These are phyloP conservation scores for Aegilops tauschii DNA, from an alignment of 176 grass and related monocot genomes.

Conservation along the genomic window DNA sequence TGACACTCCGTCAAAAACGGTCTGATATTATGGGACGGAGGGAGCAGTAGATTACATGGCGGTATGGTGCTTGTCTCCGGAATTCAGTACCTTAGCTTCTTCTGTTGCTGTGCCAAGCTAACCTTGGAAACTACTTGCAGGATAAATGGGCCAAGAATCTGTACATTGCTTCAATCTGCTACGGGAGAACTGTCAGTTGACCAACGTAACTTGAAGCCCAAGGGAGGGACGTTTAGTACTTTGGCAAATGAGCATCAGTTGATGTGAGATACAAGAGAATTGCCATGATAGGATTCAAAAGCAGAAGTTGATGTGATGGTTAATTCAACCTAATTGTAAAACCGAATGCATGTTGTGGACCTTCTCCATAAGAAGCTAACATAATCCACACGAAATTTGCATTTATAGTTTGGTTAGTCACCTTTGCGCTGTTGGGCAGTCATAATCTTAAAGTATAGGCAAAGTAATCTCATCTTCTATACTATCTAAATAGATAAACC, in stretches of 20 bases:
- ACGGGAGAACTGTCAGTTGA: constrained; percentile 79
- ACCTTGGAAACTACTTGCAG: constrained; percentile 20
- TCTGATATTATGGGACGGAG: no score
- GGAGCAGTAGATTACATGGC: neutral
- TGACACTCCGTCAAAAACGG: no score
- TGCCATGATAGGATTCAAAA: constrained; percentile 20
- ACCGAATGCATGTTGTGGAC: constrained; percentile 5
- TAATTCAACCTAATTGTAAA: constrained; percentile 40
- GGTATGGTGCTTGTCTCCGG: neutral
- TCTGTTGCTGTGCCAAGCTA: constrained; percentile 12
- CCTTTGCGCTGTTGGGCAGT: neutral
- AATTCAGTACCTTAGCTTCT: neutral
- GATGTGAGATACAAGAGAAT: constrained; percentile 10
- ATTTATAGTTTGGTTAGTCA: neutral
- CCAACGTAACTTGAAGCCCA: constrained; percentile 2
- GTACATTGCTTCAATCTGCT: constrained; percentile 82
- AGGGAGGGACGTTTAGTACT: neutral
- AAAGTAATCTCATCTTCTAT: no score
- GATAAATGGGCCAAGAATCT: constrained; percentile 96
- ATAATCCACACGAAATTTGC: neutral
- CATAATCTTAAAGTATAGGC: neutral
- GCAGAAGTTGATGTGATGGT: neutral
- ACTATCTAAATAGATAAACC: no score
- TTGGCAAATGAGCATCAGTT: neutral
- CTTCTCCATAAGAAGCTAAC: constrained; percentile 27